Evolutionary conservation across 495 filamentous ascomycete genomes (phyloP).

Genomic region (Aspergillus incahuasiensis): DNA sequence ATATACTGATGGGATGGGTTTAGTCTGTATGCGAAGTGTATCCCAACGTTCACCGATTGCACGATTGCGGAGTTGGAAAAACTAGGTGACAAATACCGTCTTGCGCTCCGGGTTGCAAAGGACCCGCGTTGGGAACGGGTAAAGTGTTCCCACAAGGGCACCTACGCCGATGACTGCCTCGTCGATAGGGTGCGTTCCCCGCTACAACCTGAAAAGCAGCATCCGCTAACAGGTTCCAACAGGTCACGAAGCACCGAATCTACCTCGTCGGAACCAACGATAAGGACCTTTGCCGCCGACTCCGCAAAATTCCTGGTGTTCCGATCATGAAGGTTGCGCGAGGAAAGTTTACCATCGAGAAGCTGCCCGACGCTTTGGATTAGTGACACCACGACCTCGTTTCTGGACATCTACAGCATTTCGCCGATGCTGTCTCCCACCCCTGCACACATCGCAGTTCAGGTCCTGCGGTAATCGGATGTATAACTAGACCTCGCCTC

Average conservation of each 20-base stretch:
- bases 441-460: constrained; percentile 5
- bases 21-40: constrained; percentile 50
- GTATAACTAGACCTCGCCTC: background rate
- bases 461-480: background rate
- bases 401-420: background rate
- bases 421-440: constrained; percentile 1
- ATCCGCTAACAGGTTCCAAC: background rate
- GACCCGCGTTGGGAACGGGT: constrained; percentile 85
- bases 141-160: constrained; percentile 81
- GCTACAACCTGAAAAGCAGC: background rate
- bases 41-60: constrained; percentile 48
- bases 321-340: constrained; percentile 66
- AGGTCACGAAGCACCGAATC: constrained; percentile 61
- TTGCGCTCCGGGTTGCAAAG: constrained; percentile 85
- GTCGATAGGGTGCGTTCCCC: constrained; percentile 66
- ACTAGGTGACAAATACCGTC: constrained; percentile 80
- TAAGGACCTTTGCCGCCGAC: constrained; percentile 65
- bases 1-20: constrained; percentile 56
- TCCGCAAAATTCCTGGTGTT: constrained; percentile 50
- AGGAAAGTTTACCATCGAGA: constrained; percentile 89
- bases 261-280: constrained; percentile 93
- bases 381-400: constrained; percentile 17
- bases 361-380: constrained; percentile 73
- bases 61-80: constrained; percentile 79
- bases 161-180: constrained; percentile 93